Base-by-base conservation (phyloP, 768 basidiomycete genomes). In the Tephrocybe rancida region DNA sequence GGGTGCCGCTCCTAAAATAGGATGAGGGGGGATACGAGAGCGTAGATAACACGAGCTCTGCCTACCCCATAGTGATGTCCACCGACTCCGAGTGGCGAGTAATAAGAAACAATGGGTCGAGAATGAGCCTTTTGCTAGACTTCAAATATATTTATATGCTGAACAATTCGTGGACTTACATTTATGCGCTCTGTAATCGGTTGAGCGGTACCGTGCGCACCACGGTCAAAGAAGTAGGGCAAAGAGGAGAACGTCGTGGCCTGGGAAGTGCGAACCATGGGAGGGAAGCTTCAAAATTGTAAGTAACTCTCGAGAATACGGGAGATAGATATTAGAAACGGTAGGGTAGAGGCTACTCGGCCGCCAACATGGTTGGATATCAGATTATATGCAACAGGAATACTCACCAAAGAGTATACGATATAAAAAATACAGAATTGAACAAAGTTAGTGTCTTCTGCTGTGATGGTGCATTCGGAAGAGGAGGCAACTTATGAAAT, bases 31-130 rank as follows among this genome's bases (percentile, higher is more conserved):
- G 19, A 32, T 37, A n/a, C 14, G 21, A 19, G 18, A 16, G n/a
- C 4, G 24, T 27, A 16, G 3, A 27, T 26, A 8, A 5, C 24
- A 27, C 18, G 6, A 30, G 19, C 18, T 37, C 5, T 37, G 35
- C 85, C 50, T 73, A 96, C 96, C 57, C 96, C 96, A 75, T 98
- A 99, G 68, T 99, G 97, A 68, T 94, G 92, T 57, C 90, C 87
- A 2, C 97, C 97, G 2, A 98, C 90, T 44, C 88, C 92, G 71
- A 90, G 89, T 0, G 97, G 94, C 62, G 90, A 95, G 73, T 95
- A 99, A 70, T 98, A 99, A 2, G 95, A 95, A 8, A 99, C 97
- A 59, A 91, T 86, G 0, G 93, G 91, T 19, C 88, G 81, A 41
- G 90, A 92, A 73, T 96, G 92, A 3, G 88, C 78, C 84, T 87